A percentile compares a stretch with the other conserved stretches of the same genome.
These are phyloP conservation scores for Fusarium sp. DNA, from an alignment of 2,329 filamentous ascomycete species.

Conservation along the genomic window DNA sequence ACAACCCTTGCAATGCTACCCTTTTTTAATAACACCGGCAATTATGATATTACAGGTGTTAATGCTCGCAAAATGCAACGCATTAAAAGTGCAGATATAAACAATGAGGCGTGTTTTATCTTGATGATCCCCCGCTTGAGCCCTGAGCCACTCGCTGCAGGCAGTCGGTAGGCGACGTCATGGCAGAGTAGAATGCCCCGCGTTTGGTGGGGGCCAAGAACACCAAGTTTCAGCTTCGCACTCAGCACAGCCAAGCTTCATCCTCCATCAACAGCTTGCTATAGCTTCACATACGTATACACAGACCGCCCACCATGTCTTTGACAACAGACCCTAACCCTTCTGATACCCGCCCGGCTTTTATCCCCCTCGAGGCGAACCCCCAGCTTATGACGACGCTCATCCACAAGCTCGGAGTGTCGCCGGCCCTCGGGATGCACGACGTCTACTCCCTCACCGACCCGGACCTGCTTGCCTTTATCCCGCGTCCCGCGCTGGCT, in stretches of 20 bases:
- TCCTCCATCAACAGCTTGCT: background rate
- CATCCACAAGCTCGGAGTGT: conserved; percentile 85
- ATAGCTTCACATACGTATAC: background rate
- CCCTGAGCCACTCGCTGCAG: background rate
- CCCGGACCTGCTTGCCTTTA: conserved; percentile 83
- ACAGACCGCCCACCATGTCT: conserved; percentile 44
- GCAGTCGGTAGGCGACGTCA: conserved; percentile 27
- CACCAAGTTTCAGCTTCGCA: background rate
- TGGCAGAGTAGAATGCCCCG: conserved; percentile 11
- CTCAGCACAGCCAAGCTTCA: background rate
- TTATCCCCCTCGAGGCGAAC: conserved; percentile 77
- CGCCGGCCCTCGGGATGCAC: conserved; percentile 80
- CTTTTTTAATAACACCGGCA: background rate
- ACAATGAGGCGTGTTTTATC: background rate
- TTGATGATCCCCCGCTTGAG: background rate
- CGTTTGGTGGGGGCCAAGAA: conserved; percentile 27
- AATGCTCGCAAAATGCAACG: background rate
- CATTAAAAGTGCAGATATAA: background rate
- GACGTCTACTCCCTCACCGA: conserved; percentile 95
- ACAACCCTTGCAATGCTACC: background rate
- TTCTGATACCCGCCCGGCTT: conserved; percentile 55
- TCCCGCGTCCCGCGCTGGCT: conserved; percentile 88
- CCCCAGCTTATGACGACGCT: conserved; percentile 89
- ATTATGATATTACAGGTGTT: background rate
- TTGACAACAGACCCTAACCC: conserved; percentile 55